phyloP scores from a whole-genome alignment of 2,329 filamentous ascomycete genomes.

The Diaporthe citrichinensis region DNA sequence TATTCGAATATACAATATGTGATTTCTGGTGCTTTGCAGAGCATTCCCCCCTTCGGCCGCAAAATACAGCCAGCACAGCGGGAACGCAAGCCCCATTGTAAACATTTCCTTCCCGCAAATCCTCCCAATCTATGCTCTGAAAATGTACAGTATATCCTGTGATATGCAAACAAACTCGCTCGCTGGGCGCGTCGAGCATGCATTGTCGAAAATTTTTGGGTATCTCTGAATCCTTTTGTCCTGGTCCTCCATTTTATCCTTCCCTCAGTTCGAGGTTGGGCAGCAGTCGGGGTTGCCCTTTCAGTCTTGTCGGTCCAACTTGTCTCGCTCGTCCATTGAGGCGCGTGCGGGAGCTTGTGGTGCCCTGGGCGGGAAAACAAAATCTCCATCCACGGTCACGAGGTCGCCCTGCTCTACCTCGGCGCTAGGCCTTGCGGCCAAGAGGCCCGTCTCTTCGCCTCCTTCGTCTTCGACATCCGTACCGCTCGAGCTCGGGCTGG shows the following conservation, averaged over 20 bases:
- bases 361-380: constrained; percentile 53
- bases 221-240: constrained; percentile 32
- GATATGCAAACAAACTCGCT: constrained; percentile 35
- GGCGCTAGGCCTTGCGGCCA: constrained; percentile 56
- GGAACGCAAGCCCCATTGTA: background rate
- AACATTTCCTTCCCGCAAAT: background rate
- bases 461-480: constrained; percentile 59
- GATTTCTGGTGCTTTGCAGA: background rate
- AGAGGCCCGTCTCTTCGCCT: constrained; percentile 62
- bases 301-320: constrained; percentile 41
- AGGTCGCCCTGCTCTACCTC: constrained; percentile 50
- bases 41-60: background rate
- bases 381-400: constrained; percentile 58
- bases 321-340: constrained; percentile 40
- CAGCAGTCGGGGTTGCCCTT: background rate
- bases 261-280: background rate
- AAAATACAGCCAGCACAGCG: background rate
- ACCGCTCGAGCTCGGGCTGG: constrained; percentile 52
- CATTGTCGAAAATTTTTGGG: constrained; percentile 30
- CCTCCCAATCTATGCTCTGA: constrained; percentile 31
- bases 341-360: constrained; percentile 16
- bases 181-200: constrained; percentile 18
- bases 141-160: constrained; percentile 36
- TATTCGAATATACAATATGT: constrained; percentile 18
- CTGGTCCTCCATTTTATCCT: constrained; percentile 3